Percentiles rank a stretch among this genome's conserved stretches.
Conservation (phyloP, 2,329 filamentous ascomycete species). For the Pseudodiploospora longispora region DNA sequence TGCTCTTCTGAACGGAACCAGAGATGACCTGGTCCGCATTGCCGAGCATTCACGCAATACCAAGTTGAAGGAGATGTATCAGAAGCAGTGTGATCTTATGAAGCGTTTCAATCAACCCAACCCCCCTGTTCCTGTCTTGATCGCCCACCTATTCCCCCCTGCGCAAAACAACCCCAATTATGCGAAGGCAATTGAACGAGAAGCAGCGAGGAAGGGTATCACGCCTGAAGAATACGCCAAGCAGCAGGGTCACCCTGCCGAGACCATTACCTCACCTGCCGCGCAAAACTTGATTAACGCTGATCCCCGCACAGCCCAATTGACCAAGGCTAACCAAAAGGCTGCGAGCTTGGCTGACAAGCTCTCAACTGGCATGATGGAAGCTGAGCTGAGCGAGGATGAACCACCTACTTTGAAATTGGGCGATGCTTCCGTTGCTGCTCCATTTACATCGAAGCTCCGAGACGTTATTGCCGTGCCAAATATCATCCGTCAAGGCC, state of each 20-base stretch:
- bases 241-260: slow-evolving; percentile 43
- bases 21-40: slow-evolving; percentile 84
- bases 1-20: slow-evolving; percentile 88
- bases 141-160: slow-evolving; percentile 90
- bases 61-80: slow-evolving; percentile 97
- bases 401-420: slow-evolving; percentile 96
- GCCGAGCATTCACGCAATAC: slow-evolving; percentile 88
- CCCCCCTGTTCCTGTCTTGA: slow-evolving; percentile 85
- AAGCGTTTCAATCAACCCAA: slow-evolving; percentile 86
- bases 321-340: slow-evolving; percentile 58
- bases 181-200: slow-evolving; percentile 80
- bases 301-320: slow-evolving; percentile 17
- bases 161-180: slow-evolving; percentile 91
- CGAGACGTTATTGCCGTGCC: slow-evolving; percentile 95
- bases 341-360: slow-evolving; percentile 78
- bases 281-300: slow-evolving; percentile 49
- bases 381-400: slow-evolving; percentile 75
- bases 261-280: slow-evolving; percentile 59
- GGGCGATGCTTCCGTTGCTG: slow-evolving; percentile 92
- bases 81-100: slow-evolving; percentile 92
- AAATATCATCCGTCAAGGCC: slow-evolving; percentile 96
- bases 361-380: slow-evolving; percentile 80
- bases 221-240: slow-evolving; percentile 50
- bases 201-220: slow-evolving; percentile 71
- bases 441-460: slow-evolving; percentile 95